These are phyloP conservation scores for Globisporangium nunn DNA, from an alignment of 352 stramenopile genomes.

Conservation along the genomic window DNA sequence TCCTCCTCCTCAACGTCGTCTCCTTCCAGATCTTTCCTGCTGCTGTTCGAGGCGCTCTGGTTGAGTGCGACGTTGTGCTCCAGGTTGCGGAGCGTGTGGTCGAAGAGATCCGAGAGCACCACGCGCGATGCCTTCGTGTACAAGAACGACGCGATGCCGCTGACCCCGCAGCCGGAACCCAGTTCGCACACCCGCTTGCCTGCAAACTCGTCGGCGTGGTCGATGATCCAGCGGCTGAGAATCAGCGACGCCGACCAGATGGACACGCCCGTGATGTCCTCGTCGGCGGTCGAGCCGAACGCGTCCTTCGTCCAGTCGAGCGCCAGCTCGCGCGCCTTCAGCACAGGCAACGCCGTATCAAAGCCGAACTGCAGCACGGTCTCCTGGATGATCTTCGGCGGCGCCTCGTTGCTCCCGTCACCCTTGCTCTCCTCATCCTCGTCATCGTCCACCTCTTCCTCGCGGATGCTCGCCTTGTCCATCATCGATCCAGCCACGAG, in stretches of 20 bases:
- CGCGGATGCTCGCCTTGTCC: constrained; percentile 55
- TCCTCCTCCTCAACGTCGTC: constrained; percentile 7
- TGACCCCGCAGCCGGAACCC: constrained; percentile 79
- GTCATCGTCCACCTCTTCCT: constrained; percentile 60
- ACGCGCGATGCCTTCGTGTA: constrained; percentile 72
- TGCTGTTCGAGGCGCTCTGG: constrained; percentile 12
- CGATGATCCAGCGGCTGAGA: constrained; percentile 78
- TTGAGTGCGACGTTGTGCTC: constrained; percentile 79
- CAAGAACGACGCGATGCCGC: constrained; percentile 64
- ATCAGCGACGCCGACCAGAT: constrained; percentile 87
- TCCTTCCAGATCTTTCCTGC: neutral
- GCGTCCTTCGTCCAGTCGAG: constrained; percentile 80
- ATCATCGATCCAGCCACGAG: constrained; percentile 67
- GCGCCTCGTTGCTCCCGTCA: neutral
- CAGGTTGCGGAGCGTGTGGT: constrained; percentile 78
- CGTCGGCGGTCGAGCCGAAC: constrained; percentile 69
- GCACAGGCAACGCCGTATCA: constrained; percentile 33
- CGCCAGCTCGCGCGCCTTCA: constrained; percentile 73
- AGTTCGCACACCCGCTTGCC: constrained; percentile 79
- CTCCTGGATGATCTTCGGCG: constrained; percentile 73
- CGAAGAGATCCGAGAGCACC: constrained; percentile 81
- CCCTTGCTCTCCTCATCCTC: neutral
- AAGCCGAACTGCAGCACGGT: constrained; percentile 81
- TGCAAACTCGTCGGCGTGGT: constrained; percentile 49
- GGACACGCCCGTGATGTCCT: constrained; percentile 84